Evolutionary conservation across 352 stramenopile species (phyloP), one percentile per base, ranked within the genome.

Genomic region (Aphanomyces cochlioides): DNA sequence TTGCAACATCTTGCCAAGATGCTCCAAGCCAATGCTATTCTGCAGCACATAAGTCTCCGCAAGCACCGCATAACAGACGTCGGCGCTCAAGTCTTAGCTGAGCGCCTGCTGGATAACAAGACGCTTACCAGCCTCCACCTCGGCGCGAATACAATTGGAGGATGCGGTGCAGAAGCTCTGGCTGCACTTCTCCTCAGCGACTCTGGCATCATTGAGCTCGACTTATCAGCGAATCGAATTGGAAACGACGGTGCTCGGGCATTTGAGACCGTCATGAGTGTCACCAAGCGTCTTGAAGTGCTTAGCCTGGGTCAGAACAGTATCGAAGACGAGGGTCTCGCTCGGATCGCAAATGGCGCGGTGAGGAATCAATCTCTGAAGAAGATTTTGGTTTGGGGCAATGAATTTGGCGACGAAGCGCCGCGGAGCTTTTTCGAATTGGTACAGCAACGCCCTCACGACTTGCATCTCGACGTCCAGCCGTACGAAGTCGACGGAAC

Each of bases 1-100:
- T 76, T 88, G 21, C 84, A 92, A 72, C 85, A 90, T 56, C 73
- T 92, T 13, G 84, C 81, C 48, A 90, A 90, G 69, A 88, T 88
- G 77, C 73, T 92, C 54, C 82, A 90, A 67, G 80, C 87, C n/a
- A 90, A 92, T 64, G 64, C 75, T 21, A 81, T 79, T 43, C 77
- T 92, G 53, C 76, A 70, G 34, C 66, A 63, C 58, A 73, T 92
- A 39, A 92, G 82, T 66, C 68, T 92, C 40, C 76, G 75, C 68
- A 92, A 92, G 67, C 82, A 92, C 61, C 78, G 86, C 56, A 80
- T 93, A 59, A 86, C 82, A 28, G 85, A 93, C 70, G 50, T 82
- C 45, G 82, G 83, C 17, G 85, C 81, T 1, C 79, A 90, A 57
- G 83, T 91, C 45, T 77, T 93, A 10, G 85, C 85, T 5, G 85